Evolutionary conservation across 164 flowering plant genomes (phyloP).

Genomic region (Paratinospora sagittata): DNA sequence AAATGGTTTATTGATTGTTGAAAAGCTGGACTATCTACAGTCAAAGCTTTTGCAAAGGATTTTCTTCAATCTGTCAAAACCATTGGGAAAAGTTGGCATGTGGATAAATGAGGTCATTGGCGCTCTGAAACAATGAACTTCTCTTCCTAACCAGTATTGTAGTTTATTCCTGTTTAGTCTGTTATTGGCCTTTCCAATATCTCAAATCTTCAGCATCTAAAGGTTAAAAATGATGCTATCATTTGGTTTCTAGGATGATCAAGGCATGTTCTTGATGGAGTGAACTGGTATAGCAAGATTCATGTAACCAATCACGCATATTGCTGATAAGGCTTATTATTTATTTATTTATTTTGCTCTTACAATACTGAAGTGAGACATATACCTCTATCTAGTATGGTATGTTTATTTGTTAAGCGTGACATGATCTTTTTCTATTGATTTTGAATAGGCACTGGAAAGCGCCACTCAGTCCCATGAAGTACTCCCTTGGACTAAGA

Average conservation of each 20-base stretch:
- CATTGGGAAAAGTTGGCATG: slow-evolving; percentile 52
- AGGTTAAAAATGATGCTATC: background rate
- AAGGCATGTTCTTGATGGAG: background rate
- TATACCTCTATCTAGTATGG: background rate
- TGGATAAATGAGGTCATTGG: slow-evolving; percentile 69
- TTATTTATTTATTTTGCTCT: background rate
- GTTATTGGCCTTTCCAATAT: background rate
- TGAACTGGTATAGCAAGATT: background rate
- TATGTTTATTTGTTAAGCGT: background rate
- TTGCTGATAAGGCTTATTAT: background rate
- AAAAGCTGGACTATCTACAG: slow-evolving; percentile 86
- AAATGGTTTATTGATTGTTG: slow-evolving; percentile 74
- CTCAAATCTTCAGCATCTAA: background rate
- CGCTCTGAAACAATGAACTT: slow-evolving; percentile 7
- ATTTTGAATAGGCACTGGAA: slow-evolving; percentile 42
- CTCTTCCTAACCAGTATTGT: background rate
- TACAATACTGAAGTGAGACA: background rate
- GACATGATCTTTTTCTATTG: slow-evolving; percentile 6
- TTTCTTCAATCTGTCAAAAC: slow-evolving; percentile 57
- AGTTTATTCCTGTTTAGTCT: background rate
- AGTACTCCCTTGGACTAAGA: slow-evolving; percentile 39
- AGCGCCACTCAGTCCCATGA: slow-evolving; percentile 34
- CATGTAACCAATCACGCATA: background rate
- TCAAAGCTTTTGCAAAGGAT: slow-evolving; percentile 65
- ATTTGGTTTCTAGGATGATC: background rate